Evolutionary conservation across 2,329 filamentous ascomycete genomes (phyloP), one percentile per base, ranked within the genome.

Genomic region (Diaporthe capsici): DNA sequence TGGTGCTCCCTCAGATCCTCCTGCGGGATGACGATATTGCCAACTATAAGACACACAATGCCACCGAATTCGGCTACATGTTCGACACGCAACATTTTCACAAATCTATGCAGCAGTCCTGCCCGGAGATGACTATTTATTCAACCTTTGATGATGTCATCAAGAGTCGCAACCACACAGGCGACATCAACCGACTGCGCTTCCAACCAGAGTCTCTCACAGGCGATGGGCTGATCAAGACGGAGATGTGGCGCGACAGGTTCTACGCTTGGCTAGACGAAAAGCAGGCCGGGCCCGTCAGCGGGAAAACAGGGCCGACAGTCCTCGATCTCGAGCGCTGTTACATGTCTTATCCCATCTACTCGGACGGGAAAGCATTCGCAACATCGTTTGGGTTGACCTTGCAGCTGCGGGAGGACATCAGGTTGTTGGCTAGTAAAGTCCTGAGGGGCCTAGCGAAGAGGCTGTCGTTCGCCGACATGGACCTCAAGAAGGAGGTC

Each of bases 361-460:
- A 74, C 53, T 71, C 65, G 20, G 73, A 74, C 34, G 73, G 65
- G 44, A 65, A 70, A 34, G 65, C 42, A 28, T 71, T 74, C 44
- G 83, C 81, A 3, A 78, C 79, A 76, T 79, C 81, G 63, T 83
- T 82, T 68, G 82, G 82, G 75, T 81, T 82, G 78, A 78, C 83
- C 42, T 71, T 83, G 28, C 82, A 81, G 12, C 82, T 83, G 73
- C 80, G 82, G 6, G 78, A 77, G 55, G 82, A 83, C 72, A 81
- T 81, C 2, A 80, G 81, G 39, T 78, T 76, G 15, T 77, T 83
- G 13, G 73, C 73, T 4, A 71, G 53, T 20, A 51, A 70, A 17
- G 65, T 71, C 8, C 31, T 74, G 13, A 58, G 49, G 51, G 65
- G 25, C 3, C 15, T 74, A n/a, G 65, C 63, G 4, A n/a, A 61